Base-by-base conservation (phyloP, 306 rosid species). In the Prunus fruticosa region DNA sequence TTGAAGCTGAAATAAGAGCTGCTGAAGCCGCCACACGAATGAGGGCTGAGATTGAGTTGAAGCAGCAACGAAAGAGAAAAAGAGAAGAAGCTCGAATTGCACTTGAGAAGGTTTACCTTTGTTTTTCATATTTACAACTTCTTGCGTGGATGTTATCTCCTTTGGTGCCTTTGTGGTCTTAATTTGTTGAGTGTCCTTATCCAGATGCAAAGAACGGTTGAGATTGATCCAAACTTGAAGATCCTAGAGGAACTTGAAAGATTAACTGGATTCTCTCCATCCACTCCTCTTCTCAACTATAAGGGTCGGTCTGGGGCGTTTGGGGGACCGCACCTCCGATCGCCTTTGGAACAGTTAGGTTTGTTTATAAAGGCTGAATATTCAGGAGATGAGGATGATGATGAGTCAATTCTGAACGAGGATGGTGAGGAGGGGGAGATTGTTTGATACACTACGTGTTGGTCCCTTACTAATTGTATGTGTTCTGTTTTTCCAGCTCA, bases 71-170 rank as follows among this genome's bases (percentile, higher is more conserved):
- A 64, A 87, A 89, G 80, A 88, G 81, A 79, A 93, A 96, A 58
- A 92, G 99, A 83, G 93, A 91, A 83, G 98, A 94, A 46, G 97
- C 97, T 25, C 91, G 97, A 15, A 76, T 54, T 67, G 93, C 90
- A 8, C 79, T 95, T 28, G 90, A 87, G 49, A 82, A 87, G 97
- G 99, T 95, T 78, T 60, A 51, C 12, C 18, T 52, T 56, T 71
- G 57, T 58, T 27, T 46, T 15, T 69, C 8, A 22, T 9, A 41
- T 41, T 32, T 46, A 19, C 45, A 19, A 13, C 57, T 32, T 74
- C 47, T 56, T 69, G 14, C 18, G 50, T 72, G 69, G 4, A 47
- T 22, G 67, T n/a, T 6, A 46, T 74, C 18, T 12, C 67, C 22
- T 11, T 7, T 58, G 7, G 45, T n/a, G 15, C 18, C 19, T 30